phyloP scores from a whole-genome alignment of 116 monocot species.

The Dioscorea cayenensis region DNA sequence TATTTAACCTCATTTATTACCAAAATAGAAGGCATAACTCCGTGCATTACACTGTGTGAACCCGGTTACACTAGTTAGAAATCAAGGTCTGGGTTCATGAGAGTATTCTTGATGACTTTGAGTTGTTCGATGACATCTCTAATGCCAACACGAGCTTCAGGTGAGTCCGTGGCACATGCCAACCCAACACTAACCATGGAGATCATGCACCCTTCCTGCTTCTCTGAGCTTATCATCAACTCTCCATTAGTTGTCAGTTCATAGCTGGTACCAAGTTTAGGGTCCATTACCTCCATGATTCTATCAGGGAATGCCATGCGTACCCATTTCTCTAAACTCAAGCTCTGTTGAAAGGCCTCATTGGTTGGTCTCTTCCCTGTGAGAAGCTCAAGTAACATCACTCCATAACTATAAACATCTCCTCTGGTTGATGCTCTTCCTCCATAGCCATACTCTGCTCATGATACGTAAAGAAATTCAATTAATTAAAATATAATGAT shows the following conservation, averaged over 20 bases:
- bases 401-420: conserved; percentile 8
- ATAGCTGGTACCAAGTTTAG: not conserved
- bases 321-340: conserved; percentile 21
- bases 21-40: no score
- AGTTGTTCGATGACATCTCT: conserved; percentile 8
- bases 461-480: no score
- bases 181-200: conserved; percentile 14
- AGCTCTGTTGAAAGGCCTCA: conserved; percentile 9
- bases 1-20: no score
- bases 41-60: no score
- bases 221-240: conserved; percentile 1
- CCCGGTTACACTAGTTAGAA: no score
- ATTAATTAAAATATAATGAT: no score
- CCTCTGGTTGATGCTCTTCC: not conserved
- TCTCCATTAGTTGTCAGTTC: not conserved
- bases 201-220: conserved; percentile 11
- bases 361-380: conserved; percentile 9
- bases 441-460: conserved; percentile 2
- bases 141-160: conserved; percentile 14
- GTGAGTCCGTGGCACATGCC: conserved; percentile 8
- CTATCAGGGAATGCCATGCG: conserved; percentile 11
- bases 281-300: conserved; percentile 8
- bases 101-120: conserved; percentile 9
- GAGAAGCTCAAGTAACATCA: conserved; percentile 1
- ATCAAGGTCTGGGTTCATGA: no score